Evolutionary conservation across 306 rosid genomes (phyloP).

Genomic region (Lathyrus tuberosus): DNA sequence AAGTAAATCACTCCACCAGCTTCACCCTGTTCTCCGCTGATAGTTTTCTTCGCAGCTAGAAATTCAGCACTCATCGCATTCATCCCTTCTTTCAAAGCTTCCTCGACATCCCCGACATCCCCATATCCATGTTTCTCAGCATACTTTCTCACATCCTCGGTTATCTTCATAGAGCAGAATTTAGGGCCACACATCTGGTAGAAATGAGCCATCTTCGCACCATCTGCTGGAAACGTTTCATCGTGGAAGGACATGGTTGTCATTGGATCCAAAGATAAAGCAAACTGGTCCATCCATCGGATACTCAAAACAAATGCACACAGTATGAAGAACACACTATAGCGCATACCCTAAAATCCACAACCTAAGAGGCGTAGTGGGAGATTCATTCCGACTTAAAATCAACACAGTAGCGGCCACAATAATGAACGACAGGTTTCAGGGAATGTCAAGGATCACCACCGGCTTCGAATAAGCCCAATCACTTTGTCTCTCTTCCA

Average conservation of each 20-base stretch:
- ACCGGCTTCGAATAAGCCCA: conserved; percentile 99
- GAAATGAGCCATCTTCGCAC: conserved; percentile 98
- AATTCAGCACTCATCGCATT: conserved; percentile 98
- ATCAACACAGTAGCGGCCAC: conserved; percentile 62
- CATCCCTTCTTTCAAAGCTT: conserved; percentile 90
- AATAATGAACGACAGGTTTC: conserved; percentile 79
- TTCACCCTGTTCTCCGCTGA: conserved; percentile 98
- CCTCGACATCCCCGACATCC: conserved; percentile 73
- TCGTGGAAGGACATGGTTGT: conserved; percentile 99
- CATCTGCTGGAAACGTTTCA: conserved; percentile 95
- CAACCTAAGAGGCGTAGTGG: conserved; percentile 65
- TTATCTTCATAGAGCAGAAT: conserved; percentile 99
- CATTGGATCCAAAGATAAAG: conserved; percentile 97
- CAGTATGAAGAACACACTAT: conserved; percentile 73
- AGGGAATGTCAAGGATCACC: conserved; percentile 75
- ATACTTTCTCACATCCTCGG: conserved; percentile 94
- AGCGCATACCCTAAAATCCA: conserved; percentile 83
- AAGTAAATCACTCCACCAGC: conserved; percentile 98
- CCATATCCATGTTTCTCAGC: conserved; percentile 99
- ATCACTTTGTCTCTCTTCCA: conserved; percentile 95
- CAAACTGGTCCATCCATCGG: conserved; percentile 99
- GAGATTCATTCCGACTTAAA: conserved; percentile 63
- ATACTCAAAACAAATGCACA: conserved; percentile 73
- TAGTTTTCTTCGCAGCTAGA: conserved; percentile 82
- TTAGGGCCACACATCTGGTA: conserved; percentile 99